Evolutionary conservation across 192 early-diverging fungal genomes (phyloP).

Genomic region (Linnemannia schmuckeri): DNA sequence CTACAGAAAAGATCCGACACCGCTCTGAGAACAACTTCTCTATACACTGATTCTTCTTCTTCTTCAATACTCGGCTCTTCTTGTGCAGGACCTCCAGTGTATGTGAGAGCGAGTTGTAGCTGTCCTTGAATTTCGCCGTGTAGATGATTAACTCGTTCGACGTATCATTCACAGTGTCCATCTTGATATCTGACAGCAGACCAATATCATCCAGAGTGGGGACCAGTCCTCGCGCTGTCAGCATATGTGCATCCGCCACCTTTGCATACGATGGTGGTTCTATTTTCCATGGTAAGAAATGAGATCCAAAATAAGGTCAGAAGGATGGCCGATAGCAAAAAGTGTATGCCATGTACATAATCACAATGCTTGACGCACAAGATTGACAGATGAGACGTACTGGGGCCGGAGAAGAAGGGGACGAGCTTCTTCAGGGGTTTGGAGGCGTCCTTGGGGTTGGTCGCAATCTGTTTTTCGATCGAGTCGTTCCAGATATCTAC

Average conservation of each 20-base stretch:
- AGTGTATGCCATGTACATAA: background rate
- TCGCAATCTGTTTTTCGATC: constrained; percentile 51
- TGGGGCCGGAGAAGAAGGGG: constrained; percentile 35
- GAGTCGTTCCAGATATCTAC: constrained; percentile 55
- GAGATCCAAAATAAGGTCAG: background rate
- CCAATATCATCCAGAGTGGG: constrained; percentile 42
- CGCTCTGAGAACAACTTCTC: constrained; percentile 52
- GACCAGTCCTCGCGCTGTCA: constrained; percentile 36
- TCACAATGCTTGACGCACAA: background rate
- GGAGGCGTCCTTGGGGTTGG: constrained; percentile 39
- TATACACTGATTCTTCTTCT: constrained; percentile 32
- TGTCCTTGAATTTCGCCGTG: constrained; percentile 48
- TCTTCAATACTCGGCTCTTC: constrained; percentile 30
- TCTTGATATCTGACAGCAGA: constrained; percentile 42
- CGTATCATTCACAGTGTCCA: constrained; percentile 43
- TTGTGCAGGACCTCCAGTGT: constrained; percentile 35
- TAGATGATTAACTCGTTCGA: constrained; percentile 46
- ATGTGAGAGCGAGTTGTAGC: constrained; percentile 38
- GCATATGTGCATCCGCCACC: constrained; percentile 40
- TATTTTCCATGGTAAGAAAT: background rate
- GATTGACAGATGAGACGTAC: constrained; percentile 9
- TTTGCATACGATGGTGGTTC: constrained; percentile 49
- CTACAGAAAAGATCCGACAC: constrained; percentile 43
- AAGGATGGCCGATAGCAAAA: background rate
- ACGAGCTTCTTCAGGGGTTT: constrained; percentile 53